These are phyloP conservation scores for Populus tremula DNA, from an alignment of 345 rosid species.

Conservation along the genomic window DNA sequence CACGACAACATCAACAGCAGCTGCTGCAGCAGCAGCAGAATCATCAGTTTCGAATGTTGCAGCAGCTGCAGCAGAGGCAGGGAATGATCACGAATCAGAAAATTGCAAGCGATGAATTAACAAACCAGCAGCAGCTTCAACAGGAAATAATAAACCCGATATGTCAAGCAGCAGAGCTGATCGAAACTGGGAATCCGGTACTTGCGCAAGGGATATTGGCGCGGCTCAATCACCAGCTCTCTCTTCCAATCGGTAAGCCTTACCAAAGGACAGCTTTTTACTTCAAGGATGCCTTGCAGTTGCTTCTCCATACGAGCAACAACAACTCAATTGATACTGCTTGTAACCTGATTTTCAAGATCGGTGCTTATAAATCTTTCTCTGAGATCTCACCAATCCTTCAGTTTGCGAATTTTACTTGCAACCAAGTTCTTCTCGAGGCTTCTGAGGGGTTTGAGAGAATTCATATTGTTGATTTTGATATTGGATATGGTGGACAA, in stretches of 20 bases:
- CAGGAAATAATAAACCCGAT: slow-evolving; percentile 69
- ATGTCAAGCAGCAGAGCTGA: slow-evolving; percentile 82
- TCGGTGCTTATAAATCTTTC: slow-evolving; percentile 80
- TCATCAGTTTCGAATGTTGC: slow-evolving; percentile 27
- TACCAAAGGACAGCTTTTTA: slow-evolving; percentile 72
- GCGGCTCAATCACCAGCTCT: slow-evolving; percentile 99
- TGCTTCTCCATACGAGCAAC: slow-evolving; percentile 40
- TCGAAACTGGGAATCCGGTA: slow-evolving; percentile 65
- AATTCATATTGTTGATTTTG: slow-evolving; percentile 87
- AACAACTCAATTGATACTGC: slow-evolving; percentile 21
- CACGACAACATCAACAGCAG: slow-evolving; percentile 44
- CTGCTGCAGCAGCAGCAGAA: slow-evolving; percentile 27
- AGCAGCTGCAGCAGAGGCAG: slow-evolving; percentile 22
- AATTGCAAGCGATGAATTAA: slow-evolving; percentile 41
- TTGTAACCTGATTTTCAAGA: slow-evolving; percentile 55
- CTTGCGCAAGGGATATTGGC: slow-evolving; percentile 99
- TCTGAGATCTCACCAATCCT: slow-evolving; percentile 83
- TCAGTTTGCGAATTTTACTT: slow-evolving; percentile 79
- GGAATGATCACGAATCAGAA: slow-evolving; percentile 34
- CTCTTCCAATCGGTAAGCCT: slow-evolving; percentile 63
- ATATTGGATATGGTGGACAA: slow-evolving; percentile 83
- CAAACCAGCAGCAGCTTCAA: slow-evolving; percentile 57
- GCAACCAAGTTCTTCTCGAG: slow-evolving; percentile 83
- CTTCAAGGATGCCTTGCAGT: slow-evolving; percentile 70
- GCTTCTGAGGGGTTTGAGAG: slow-evolving; percentile 49